Conservation (phyloP, 192 early-diverging fungal species). For the Globomyces pollinis-pini region DNA sequence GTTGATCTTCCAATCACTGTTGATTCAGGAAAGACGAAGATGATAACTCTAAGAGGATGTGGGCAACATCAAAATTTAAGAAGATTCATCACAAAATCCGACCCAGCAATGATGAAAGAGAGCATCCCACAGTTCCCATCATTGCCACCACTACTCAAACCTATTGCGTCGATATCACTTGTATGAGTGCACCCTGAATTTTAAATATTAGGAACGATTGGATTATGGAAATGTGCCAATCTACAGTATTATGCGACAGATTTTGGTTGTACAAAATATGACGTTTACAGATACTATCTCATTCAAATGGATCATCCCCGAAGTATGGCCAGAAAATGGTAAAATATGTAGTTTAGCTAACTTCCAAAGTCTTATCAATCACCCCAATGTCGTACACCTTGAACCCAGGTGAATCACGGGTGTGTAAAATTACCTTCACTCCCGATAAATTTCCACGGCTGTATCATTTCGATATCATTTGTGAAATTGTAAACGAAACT, state of each 20-base stretch:
- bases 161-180: conserved; percentile 5
- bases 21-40: conserved; percentile 32
- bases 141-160: conserved; percentile 6
- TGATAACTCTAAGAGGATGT: conserved; percentile 38
- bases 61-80: conserved; percentile 24
- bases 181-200: no score
- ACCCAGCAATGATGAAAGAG: conserved; percentile 21
- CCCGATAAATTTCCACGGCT: conserved; percentile 20
- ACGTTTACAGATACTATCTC: conserved; percentile 16
- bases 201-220: no score
- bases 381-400: conserved; percentile 23
- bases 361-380: conserved; percentile 21
- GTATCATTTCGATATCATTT: conserved; percentile 32
- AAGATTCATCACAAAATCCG: neutral
- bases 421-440: conserved; percentile 37
- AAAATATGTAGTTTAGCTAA: neutral
- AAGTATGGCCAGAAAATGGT: conserved; percentile 13
- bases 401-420: conserved; percentile 22
- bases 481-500: conserved; percentile 41
- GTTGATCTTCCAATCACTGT: conserved; percentile 42
- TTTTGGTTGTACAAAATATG: conserved; percentile 37
- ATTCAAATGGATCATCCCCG: conserved; percentile 38
- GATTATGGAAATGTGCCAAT: conserved; percentile 45
- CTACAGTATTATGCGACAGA: conserved; percentile 22
- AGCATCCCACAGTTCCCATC: conserved; percentile 31